Percentiles rank a stretch among this genome's conserved stretches.
Conservation (phyloP, 768 basidiomycete species). For the Trametopsis cervina region DNA sequence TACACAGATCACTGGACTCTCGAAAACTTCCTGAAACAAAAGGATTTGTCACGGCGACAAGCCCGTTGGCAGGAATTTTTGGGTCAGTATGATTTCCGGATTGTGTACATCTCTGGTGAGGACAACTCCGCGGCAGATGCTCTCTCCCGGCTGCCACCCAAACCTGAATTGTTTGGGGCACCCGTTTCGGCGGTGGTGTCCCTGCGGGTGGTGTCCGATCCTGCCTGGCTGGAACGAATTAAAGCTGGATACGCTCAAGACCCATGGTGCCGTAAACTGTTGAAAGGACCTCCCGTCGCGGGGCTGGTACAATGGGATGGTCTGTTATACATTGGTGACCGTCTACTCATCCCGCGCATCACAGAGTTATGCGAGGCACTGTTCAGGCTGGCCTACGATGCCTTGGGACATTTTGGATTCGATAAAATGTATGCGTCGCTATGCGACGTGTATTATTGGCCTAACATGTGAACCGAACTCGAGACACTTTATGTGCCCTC, state of each 20-base stretch:
- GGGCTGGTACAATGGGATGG: constrained; percentile 3
- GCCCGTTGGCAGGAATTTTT: constrained; percentile 34
- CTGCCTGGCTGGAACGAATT: constrained; percentile 2
- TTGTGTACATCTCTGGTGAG: constrained; percentile 32
- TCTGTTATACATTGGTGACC: constrained; percentile 14
- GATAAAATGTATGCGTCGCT: constrained; percentile 17
- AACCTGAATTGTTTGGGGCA: constrained; percentile 4
- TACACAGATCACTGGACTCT: constrained; percentile 33
- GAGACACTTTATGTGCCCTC: constrained; percentile 25
- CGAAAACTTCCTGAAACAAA: constrained; percentile 26
- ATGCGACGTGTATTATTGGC: constrained; percentile 14
- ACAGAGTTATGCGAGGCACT: constrained; percentile 10
- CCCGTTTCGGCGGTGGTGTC: background rate
- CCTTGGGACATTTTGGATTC: constrained; percentile 16
- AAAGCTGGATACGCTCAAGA: constrained; percentile 2
- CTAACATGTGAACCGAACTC: constrained; percentile 26
- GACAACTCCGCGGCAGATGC: constrained; percentile 36
- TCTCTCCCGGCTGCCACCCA: constrained; percentile 25
- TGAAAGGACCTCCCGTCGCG: background rate
- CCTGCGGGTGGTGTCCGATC: constrained; percentile 4
- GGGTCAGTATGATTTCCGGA: constrained; percentile 27
- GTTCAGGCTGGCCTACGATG: constrained; percentile 15
- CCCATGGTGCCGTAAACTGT: constrained; percentile 1
- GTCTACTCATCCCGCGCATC: constrained; percentile 18
- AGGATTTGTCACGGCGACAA: constrained; percentile 28